Base-by-base conservation (phyloP, 352 stramenopile species). In the Halophytophthora batemanensis region DNA sequence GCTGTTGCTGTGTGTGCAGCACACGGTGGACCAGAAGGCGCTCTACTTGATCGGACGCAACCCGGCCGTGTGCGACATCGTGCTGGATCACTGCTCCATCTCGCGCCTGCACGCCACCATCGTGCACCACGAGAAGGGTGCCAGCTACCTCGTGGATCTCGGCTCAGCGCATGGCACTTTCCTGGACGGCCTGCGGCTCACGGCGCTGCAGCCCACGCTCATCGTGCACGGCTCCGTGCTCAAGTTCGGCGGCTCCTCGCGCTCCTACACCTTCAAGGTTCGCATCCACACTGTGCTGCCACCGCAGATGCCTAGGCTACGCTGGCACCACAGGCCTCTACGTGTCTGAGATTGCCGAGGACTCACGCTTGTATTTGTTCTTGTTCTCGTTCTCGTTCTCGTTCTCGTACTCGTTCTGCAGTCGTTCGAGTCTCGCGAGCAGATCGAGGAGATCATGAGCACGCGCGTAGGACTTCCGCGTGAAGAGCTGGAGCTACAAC, bases 71-170 rank as follows among this genome's bases (percentile, higher is more conserved):
- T 91, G 80, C 37, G 82, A 93, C 28, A 80, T 93, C 19, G 82
- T 91, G 31, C 60, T 93, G 10, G 82, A 79, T 52, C 82, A 93
- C 54, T 90, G 81, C 65, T 93, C 82, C 37, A 87, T 93, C 48
- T 93, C 82, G 25, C 64, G 82, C 50, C 62, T 92, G 15, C 83
- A 93, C 39, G 83, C 83, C 1, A 67, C 70, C 0, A 69, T 93
- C 21, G 65, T 93, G 6, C 81, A 93, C 50, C 83, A 93, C 65
- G 47, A 77, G 35, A 82, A 87, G 42, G 83, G 83, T 23, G 68
- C 69, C 33, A 82, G 74, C 28, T 93, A 93, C 45, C 36, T 93
- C 15, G 68, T 93, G 19, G 83, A 93, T 46, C 53, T 93, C 31
- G 73, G 77, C 34, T 93, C 83, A 5, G 84, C 76, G 41, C 83